Evolutionary conservation across 2,329 filamentous ascomycete species (phyloP), one percentile per base, ranked within the genome.

Genomic region (Penicillium vulpinum): DNA sequence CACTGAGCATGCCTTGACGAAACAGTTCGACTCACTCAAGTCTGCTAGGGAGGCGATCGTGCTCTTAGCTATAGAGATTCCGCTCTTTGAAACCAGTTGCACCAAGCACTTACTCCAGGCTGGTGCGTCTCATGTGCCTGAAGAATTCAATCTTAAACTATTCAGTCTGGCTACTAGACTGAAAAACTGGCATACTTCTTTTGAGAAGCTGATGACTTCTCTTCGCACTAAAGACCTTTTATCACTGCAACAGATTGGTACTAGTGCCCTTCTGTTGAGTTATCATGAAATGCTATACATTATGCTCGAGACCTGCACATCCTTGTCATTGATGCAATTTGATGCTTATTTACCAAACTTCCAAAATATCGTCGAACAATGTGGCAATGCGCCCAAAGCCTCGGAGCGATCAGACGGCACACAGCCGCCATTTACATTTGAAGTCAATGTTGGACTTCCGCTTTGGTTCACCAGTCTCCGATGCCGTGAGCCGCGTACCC

Each of bases 381-480:
- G 60, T 18, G 29, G 56, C n/a, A 61, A 69, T 33, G 62, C 62
- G 4, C 48, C 72, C 0, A 46, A 63, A 22, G 56, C 54, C 2
- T 65, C 62, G 4, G 45, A 47, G 0, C 58, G 61, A 43, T 22
- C 54, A 2, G 67, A 73, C 28, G 66, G 70, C 11, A 65, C 62
- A 1, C 65, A 67, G 36, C 59, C 67, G 5, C 68, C 66, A 7
- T 73, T 70, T 28, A 73, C 69, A 5, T 72, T 73, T 50, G 71
- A 73, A 24, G 50, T 72, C 7, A 62, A 62, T 15, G 51, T 73
- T 16, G 68, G 62, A 1, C 40, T 68, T 10, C 70, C 70, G 3
- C 62, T 74, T 2, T 75, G 64, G 61, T 69, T 73, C 26, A 70
- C 68, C 1, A 64, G 63, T 26, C 57, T 73, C 1, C 63, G 67